Percentiles rank a stretch among this genome's conserved stretches.
phyloP scores from a whole-genome alignment of 2,329 filamentous ascomycete genomes.

The Ampelomyces quisqualis region DNA sequence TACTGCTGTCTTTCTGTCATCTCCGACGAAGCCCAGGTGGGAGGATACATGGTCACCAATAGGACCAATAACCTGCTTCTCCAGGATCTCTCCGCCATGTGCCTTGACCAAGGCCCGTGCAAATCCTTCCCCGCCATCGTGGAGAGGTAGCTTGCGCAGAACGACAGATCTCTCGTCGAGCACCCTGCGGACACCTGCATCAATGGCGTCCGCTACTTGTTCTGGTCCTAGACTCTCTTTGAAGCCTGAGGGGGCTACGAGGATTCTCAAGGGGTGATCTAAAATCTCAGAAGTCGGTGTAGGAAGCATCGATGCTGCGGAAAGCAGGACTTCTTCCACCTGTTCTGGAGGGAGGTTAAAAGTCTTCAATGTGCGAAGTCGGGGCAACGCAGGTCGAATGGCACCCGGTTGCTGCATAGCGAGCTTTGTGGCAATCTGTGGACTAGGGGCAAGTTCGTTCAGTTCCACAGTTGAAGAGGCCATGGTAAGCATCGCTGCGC shows the following conservation, averaged over 20 bases:
- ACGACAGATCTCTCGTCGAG: conserved; percentile 42
- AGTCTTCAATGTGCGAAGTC: conserved; percentile 24
- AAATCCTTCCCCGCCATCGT: conserved; percentile 58
- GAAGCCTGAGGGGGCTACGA: conserved; percentile 57
- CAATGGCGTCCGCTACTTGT: conserved; percentile 54
- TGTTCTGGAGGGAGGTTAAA: conserved; percentile 20
- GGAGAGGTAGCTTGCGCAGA: conserved; percentile 53
- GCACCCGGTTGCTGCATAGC: conserved; percentile 1
- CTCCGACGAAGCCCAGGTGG: conserved; percentile 50
- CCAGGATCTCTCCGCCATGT: conserved; percentile 46
- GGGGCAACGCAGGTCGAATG: conserved; percentile 16
- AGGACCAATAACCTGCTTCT: conserved; percentile 49
- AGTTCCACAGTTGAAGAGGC: conserved; percentile 7
- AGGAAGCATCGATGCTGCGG: conserved; percentile 16
- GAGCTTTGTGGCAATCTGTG: neutral
- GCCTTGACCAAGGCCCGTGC: conserved; percentile 50
- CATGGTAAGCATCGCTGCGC: conserved; percentile 14
- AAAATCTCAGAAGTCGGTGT: conserved; percentile 27
- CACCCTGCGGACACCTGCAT: conserved; percentile 50
- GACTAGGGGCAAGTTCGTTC: conserved; percentile 2
- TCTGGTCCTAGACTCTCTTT: conserved; percentile 55
- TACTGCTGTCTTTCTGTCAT: conserved; percentile 47
- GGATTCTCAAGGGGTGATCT: conserved; percentile 36
- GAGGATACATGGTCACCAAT: conserved; percentile 47
- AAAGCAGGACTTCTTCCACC: conserved; percentile 19